Percentiles rank a stretch among this genome's conserved stretches.
Conservation (phyloP, 495 filamentous ascomycete species). For the Penicillium roqueforti region DNA sequence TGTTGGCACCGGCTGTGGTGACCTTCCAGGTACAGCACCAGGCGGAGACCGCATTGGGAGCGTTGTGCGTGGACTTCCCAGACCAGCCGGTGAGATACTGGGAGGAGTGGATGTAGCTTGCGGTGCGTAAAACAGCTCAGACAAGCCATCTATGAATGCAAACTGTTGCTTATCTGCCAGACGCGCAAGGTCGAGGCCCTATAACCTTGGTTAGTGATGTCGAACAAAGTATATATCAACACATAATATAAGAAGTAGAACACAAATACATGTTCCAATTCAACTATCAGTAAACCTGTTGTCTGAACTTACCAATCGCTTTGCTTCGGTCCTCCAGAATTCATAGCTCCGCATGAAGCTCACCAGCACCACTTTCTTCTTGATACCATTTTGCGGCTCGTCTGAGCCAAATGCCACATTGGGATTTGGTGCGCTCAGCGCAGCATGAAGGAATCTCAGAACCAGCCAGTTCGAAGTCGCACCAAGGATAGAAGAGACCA, state of each 20-base stretch:
- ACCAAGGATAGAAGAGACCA: slow-evolving; percentile 70
- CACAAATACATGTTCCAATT: slow-evolving; percentile 5
- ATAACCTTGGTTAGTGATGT: slow-evolving; percentile 3
- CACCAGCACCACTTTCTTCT: slow-evolving; percentile 63
- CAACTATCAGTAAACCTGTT: background rate
- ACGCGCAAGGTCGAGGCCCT: slow-evolving; percentile 68
- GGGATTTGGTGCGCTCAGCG: slow-evolving; percentile 35
- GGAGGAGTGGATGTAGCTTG: slow-evolving; percentile 17
- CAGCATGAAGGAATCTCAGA: slow-evolving; percentile 57
- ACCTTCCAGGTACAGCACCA: slow-evolving; percentile 27
- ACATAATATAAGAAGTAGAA: background rate
- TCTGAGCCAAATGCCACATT: slow-evolving; percentile 21
- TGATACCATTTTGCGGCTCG: slow-evolving; percentile 23
- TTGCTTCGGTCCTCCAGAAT: slow-evolving; percentile 68
- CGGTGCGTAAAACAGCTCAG: slow-evolving; percentile 46
- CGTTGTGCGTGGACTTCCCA: slow-evolving; percentile 24
- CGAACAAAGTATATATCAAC: slow-evolving; percentile 2
- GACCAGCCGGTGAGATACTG: slow-evolving; percentile 10
- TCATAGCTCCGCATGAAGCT: slow-evolving; percentile 71
- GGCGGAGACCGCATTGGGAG: slow-evolving; percentile 33
- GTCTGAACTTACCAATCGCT: slow-evolving; percentile 50
- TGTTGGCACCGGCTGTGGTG: slow-evolving; percentile 13
- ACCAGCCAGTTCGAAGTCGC: slow-evolving; percentile 74
- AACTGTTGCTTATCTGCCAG: slow-evolving; percentile 54
- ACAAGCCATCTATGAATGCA: slow-evolving; percentile 70